Evolutionary conservation across 345 rosid species (phyloP).

Genomic region (Excoecaria agallocha): DNA sequence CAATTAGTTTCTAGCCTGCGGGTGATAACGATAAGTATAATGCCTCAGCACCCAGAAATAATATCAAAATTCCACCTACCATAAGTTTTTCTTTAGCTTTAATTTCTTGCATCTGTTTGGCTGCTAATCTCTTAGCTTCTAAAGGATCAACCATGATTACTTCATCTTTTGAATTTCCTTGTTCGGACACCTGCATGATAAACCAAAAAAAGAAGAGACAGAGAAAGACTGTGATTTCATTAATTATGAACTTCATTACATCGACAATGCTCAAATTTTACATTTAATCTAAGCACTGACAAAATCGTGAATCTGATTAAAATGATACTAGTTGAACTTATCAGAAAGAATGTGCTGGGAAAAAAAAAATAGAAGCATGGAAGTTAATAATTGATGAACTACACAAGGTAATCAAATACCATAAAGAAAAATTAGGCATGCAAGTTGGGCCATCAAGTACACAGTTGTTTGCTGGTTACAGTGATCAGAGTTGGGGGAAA

Average conservation of each 20-base stretch:
- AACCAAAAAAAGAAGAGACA: neutral
- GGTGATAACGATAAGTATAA: neutral
- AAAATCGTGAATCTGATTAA: neutral
- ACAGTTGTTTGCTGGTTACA: neutral
- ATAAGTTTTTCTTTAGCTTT: constrained; percentile 57
- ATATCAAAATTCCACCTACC: constrained; percentile 34
- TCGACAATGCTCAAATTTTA: neutral
- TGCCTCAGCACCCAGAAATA: neutral
- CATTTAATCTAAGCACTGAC: neutral
- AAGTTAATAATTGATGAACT: neutral
- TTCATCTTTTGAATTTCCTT: constrained; percentile 31
- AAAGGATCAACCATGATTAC: constrained; percentile 87
- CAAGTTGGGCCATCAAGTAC: neutral
- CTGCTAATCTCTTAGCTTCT: constrained; percentile 83
- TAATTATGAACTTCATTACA: neutral
- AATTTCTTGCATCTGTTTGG: constrained; percentile 65
- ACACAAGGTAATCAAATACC: too few species aligned
- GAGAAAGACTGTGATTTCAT: neutral
- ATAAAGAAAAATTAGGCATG: too few species aligned
- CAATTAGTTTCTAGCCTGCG: neutral
- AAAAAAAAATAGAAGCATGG: neutral
- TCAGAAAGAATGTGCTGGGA: neutral
- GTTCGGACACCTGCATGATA: constrained; percentile 41
- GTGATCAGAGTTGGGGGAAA: neutral
- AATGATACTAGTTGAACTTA: neutral